Conservation (phyloP, 148 eudicot genomes). For the Limonium bicolor region DNA sequence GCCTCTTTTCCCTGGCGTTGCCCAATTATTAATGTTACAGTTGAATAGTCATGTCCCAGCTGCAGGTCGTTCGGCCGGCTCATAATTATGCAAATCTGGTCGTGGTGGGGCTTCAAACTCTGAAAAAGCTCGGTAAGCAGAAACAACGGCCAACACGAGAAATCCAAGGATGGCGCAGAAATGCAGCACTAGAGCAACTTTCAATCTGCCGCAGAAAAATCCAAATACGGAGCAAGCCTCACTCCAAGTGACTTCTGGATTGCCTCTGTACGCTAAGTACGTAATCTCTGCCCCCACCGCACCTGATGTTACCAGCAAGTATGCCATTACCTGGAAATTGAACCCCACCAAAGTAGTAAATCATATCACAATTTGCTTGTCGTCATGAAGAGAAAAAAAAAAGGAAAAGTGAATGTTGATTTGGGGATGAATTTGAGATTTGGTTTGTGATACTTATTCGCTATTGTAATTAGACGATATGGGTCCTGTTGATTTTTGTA, state of each 20-base stretch:
- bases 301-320: slow-evolving; percentile 65
- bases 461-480: too few relatives aligned
- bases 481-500: too few relatives aligned
- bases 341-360: neutral
- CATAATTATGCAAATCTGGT: too few relatives aligned
- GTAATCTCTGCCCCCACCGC: slow-evolving; percentile 46
- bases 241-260: slow-evolving; percentile 62
- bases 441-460: too few relatives aligned
- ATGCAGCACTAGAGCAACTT: slow-evolving; percentile 38
- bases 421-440: too few relatives aligned
- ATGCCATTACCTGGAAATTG: slow-evolving; percentile 81
- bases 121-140: slow-evolving; percentile 58
- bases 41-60: neutral
- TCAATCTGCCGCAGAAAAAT: slow-evolving; percentile 49
- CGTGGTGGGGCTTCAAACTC: slow-evolving; percentile 44
- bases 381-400: too few relatives aligned
- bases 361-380: too few relatives aligned
- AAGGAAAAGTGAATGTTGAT: too few relatives aligned
- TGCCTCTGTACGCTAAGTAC: slow-evolving; percentile 63
- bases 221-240: slow-evolving; percentile 72
- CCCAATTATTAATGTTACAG: neutral
- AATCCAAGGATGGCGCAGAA: slow-evolving; percentile 47
- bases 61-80: neutral
- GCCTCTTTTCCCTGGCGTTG: too few relatives aligned
- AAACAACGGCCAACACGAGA: slow-evolving; percentile 44